Base-by-base conservation (phyloP, 2,329 filamentous ascomycete species). In the Xylaria sp. region DNA sequence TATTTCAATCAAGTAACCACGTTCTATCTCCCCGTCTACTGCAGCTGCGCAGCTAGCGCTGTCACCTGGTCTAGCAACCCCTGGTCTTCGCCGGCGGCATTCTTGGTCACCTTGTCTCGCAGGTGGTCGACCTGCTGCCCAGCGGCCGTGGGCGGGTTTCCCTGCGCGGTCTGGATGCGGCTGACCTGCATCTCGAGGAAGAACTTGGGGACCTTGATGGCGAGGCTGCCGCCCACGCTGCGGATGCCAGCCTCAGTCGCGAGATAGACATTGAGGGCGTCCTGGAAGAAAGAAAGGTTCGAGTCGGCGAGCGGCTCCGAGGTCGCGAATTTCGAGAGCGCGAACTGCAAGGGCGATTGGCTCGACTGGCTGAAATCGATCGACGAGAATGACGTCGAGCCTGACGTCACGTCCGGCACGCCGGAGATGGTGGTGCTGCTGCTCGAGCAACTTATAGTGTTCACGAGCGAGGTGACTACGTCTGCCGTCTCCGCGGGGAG, bases 161-260 rank as follows among this genome's bases (percentile, higher is more conserved):
- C 87, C 79, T 89, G 85, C 0, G 88, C 88, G 0, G 86, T 87
- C 78, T 86, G 81, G 71, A 89, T 89, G 24, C 87, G 81, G 48
- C 84, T 83, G 39, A 89, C 82, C 78, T 90, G 88, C 76, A 88
- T 85, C 67, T 84, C 79, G 50, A 89, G 76, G 76, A 89, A 89
- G 83, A 90, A 90, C 78, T 89, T 89, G 69, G 88, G 88, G 4
- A 86, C 85, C 78, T 89, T 89, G 78, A 89, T 85, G 1, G 81
- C 84, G 19, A 89, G 78, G 64, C 74, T 82, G 1, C 87, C 87
- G 9, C 82, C 84, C 6, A 83, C 82, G 24, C 84, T 86, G 21
- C 87, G 81, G 57, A 90, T 80, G 1, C 86, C 88, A 1, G 85
- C 86, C 77, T 89, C 88, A 4, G 88, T 89, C 0, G 88, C 87